phyloP scores from a whole-genome alignment of 2,329 filamentous ascomycete genomes.

The Nannizziopsis barbatae region DNA sequence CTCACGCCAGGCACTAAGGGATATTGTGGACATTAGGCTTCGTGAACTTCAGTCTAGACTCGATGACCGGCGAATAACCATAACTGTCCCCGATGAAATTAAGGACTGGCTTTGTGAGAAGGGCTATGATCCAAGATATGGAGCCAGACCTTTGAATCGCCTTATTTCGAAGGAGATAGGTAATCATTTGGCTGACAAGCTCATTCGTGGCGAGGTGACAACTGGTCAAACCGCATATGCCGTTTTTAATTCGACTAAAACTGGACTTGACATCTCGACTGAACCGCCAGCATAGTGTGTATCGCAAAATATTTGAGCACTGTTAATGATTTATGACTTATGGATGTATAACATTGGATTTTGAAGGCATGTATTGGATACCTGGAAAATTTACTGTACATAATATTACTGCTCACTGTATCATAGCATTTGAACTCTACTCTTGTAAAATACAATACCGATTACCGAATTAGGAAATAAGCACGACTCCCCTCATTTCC shows the following conservation, averaged over 20 bases:
- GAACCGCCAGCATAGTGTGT: conserved; percentile 2
- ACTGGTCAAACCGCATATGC: conserved; percentile 64
- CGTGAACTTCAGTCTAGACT: conserved; percentile 72
- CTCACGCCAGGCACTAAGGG: conserved; percentile 63
- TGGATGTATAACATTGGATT: background rate
- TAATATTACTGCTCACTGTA: conserved; percentile 1
- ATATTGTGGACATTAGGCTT: conserved; percentile 88
- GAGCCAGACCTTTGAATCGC: conserved; percentile 79
- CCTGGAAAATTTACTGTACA: conserved; percentile 4
- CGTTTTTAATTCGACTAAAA: conserved; percentile 51
- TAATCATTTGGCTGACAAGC: conserved; percentile 78
- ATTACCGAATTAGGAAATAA: conserved; percentile 6
- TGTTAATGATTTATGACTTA: background rate
- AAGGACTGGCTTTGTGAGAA: conserved; percentile 78
- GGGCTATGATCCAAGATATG: conserved; percentile 85
- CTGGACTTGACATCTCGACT: conserved; percentile 44
- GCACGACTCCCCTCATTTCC: background rate
- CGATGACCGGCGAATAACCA: conserved; percentile 69
- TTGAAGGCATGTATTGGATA: background rate
- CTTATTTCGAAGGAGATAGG: conserved; percentile 83
- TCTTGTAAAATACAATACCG: conserved; percentile 2
- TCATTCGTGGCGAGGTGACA: conserved; percentile 74
- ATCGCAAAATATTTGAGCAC: background rate
- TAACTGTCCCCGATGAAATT: conserved; percentile 60
- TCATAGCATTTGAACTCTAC: conserved; percentile 1